Evolutionary conservation across 768 basidiomycete genomes (phyloP).

Genomic region (Candolleomyces aberdarensis): DNA sequence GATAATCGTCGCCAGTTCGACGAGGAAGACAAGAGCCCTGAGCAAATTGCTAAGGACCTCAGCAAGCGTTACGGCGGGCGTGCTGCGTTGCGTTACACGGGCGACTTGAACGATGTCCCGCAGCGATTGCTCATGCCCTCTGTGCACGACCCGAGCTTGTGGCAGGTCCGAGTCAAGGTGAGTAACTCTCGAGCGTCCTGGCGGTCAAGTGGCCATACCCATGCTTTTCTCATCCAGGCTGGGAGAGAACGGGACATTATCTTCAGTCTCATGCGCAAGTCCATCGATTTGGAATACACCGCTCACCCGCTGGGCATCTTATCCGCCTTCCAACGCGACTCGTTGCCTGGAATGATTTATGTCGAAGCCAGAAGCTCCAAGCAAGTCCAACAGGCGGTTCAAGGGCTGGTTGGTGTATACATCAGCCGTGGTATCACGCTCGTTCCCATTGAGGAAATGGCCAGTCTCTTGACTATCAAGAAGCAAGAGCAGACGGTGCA

Average conservation of each 20-base stretch:
- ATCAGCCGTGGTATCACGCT: constrained; percentile 75
- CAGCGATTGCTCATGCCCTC: constrained; percentile 95
- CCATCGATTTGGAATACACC: constrained; percentile 78
- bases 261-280: constrained; percentile 92
- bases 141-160: constrained; percentile 91
- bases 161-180: constrained; percentile 94
- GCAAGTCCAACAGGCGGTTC: constrained; percentile 80
- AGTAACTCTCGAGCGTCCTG: constrained; percentile 15
- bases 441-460: constrained; percentile 98
- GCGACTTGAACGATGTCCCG: constrained; percentile 91
- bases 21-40: constrained; percentile 75
- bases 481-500: constrained; percentile 85
- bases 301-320: constrained; percentile 80
- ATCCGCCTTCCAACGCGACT: constrained; percentile 95
- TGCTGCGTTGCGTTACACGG: constrained; percentile 72
- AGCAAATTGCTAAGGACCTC: constrained; percentile 79
- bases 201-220: not conserved
- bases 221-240: constrained; percentile 42
- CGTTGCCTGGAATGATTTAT: constrained; percentile 93
- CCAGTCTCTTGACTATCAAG: constrained; percentile 91
- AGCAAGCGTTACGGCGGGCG: constrained; percentile 72
- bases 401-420: constrained; percentile 92
- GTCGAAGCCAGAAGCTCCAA: constrained; percentile 89
- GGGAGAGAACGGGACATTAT: constrained; percentile 93
- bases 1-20: constrained; percentile 60